Percentiles rank a stretch among this genome's conserved stretches.
phyloP scores from a whole-genome alignment of 2,329 filamentous ascomycete genomes.

The Phoma sp. region DNA sequence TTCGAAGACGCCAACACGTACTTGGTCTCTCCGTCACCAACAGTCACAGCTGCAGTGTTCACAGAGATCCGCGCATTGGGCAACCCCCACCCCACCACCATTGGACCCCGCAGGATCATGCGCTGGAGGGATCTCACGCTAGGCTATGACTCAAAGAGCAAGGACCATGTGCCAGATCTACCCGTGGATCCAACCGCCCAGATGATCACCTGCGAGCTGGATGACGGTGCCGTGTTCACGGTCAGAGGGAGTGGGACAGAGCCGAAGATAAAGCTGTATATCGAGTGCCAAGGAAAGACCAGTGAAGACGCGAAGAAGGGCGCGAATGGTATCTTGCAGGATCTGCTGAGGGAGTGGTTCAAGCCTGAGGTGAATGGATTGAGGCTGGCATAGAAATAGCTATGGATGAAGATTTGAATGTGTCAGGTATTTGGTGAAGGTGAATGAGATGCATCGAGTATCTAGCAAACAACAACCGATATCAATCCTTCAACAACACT shows the following conservation, averaged over 20 bases:
- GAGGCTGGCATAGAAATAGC: conserved; percentile 35
- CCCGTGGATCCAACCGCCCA: conserved; percentile 64
- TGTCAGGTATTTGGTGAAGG: background rate
- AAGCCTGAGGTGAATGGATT: conserved; percentile 47
- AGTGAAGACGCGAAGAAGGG: conserved; percentile 51
- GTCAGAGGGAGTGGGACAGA: conserved; percentile 68
- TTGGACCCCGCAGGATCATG: conserved; percentile 61
- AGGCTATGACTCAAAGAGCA: conserved; percentile 64
- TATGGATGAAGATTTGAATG: background rate
- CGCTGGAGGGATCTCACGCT: conserved; percentile 68
- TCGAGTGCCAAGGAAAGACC: conserved; percentile 55
- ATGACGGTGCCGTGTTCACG: conserved; percentile 63
- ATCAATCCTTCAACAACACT: background rate
- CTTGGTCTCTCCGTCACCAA: conserved; percentile 63
- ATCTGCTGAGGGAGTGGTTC: conserved; percentile 60
- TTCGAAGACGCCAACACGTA: conserved; percentile 71
- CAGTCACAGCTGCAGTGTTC: conserved; percentile 62
- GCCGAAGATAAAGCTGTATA: conserved; percentile 69
- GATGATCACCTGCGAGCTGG: conserved; percentile 69
- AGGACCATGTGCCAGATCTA: conserved; percentile 59
- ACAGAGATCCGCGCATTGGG: conserved; percentile 57
- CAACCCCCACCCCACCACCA: conserved; percentile 50
- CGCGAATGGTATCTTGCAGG: conserved; percentile 54
- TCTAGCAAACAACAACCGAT: background rate
- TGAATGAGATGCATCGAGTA: background rate